Conservation (phyloP, 1,284 basidiomycete species). For the Peniophora sp. region DNA sequence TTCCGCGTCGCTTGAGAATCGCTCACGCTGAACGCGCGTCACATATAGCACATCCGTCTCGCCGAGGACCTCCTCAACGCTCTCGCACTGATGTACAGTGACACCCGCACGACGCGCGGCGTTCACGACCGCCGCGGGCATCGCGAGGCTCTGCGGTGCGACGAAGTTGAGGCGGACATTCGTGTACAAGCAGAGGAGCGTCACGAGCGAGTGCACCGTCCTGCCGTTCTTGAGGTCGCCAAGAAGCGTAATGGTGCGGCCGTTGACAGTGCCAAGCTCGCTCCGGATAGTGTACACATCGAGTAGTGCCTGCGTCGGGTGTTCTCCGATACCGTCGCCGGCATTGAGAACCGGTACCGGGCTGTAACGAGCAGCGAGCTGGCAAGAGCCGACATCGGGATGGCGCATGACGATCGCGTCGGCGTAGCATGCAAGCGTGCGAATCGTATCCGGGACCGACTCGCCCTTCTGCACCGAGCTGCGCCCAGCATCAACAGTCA, state of each 20-base stretch:
- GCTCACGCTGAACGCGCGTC: conserved; percentile 93
- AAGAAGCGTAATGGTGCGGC: conserved; percentile 88
- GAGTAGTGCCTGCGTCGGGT: conserved; percentile 92
- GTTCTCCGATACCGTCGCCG: conserved; percentile 96
- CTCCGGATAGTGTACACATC: conserved; percentile 98
- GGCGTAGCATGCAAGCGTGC: conserved; percentile 93
- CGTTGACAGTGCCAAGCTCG: conserved; percentile 97
- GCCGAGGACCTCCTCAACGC: conserved; percentile 82
- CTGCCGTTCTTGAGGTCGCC: conserved; percentile 98
- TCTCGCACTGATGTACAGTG: conserved; percentile 73
- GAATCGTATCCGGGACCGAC: conserved; percentile 87
- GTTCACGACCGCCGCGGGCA: conserved; percentile 84
- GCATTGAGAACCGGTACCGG: conserved; percentile 96
- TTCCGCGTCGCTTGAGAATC: conserved; percentile 77
- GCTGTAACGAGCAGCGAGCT: conserved; percentile 88
- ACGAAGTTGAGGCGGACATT: conserved; percentile 92
- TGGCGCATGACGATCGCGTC: conserved; percentile 95
- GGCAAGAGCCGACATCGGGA: conserved; percentile 87
- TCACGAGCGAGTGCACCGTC: conserved; percentile 95
- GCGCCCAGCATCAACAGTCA: conserved; percentile 73
- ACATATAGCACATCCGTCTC: conserved; percentile 98
- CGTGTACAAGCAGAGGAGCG: conserved; percentile 86
- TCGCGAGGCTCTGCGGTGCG: conserved; percentile 81
- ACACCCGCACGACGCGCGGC: conserved; percentile 82
- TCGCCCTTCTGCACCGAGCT: conserved; percentile 96